Conservation (phyloP, 1,284 basidiomycete species). For the Spongiforma sp. region DNA sequence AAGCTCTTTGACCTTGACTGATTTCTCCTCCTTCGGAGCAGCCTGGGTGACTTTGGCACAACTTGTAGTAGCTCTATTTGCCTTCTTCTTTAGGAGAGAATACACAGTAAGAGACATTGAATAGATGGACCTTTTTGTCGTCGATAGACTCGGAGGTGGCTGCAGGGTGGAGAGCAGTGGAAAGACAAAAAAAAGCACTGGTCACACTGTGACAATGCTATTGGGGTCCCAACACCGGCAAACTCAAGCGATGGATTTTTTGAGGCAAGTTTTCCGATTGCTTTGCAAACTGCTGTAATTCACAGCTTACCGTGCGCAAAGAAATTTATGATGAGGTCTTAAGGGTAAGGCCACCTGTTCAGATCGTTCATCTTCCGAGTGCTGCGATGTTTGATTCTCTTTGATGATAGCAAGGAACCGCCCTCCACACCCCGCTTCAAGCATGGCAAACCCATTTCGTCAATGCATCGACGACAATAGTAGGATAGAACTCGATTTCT, state of each 20-base stretch:
- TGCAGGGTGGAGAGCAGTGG: neutral
- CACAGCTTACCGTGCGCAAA: too few relatives aligned
- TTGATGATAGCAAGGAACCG: too few relatives aligned
- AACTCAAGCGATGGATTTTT: neutral
- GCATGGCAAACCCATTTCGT: too few relatives aligned
- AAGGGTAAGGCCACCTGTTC: too few relatives aligned
- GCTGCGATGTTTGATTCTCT: too few relatives aligned
- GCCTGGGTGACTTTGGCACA: neutral
- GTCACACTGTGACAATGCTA: neutral
- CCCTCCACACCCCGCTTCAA: too few relatives aligned
- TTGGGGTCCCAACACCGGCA: neutral
- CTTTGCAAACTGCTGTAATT: neutral
- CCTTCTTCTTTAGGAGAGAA: slow-evolving; percentile 4
- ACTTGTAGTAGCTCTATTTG: neutral
- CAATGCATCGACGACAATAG: too few relatives aligned
- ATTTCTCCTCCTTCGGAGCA: slow-evolving; percentile 1
- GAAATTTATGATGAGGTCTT: too few relatives aligned
- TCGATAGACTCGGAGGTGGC: neutral
- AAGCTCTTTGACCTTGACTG: neutral
- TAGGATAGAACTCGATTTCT: too few relatives aligned
- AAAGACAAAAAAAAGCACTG: neutral
- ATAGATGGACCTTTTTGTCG: neutral
- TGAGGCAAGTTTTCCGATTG: neutral
- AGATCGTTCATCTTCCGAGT: too few relatives aligned
- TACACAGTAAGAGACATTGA: neutral